Evolutionary conservation across 1,284 basidiomycete genomes (phyloP), one percentile per base, ranked within the genome.

Genomic region (Puccinia coronata): DNA sequence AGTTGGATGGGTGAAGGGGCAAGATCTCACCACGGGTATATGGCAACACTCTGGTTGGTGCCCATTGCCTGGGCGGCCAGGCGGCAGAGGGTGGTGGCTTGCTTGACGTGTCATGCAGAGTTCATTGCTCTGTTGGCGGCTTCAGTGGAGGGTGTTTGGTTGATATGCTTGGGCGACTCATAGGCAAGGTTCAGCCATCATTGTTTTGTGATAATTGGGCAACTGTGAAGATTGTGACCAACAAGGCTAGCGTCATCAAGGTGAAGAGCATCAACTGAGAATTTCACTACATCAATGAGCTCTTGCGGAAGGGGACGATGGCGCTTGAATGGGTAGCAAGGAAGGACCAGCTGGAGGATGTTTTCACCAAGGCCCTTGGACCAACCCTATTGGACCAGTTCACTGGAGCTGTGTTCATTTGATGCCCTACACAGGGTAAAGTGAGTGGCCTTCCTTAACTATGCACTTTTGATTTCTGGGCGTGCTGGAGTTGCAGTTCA

Each of bases 321-420:
- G 3, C 6, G 4, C 41, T 73, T 16, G 14, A 16, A 2, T 73
- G 71, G 71, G 28, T 73, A 1, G 5, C 28, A 1, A 39, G 49
- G 12, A 20, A 55, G 18, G 47, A 51, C 11, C 71, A 73, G 47
- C 20, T 51, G 28, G 71, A 49, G 9, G 49, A 73, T 51, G n/a
- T 73, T 5, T 36, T 73, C 23, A 73, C 71, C 14, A 73, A 73
- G 47, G 36, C 71, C 2, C 18, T 71, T 3, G 69, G 69, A 20
- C 23, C 11, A 4, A 20, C 23, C 49, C 49, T 51, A 16, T 9
- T 51, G 49, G 49, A 20, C 11, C 8, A 51, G 11, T 51, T 51
- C 23, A 20, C 4, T 4, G 11, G 11, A 14, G 4, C 4, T 51
- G 18, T 51, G 12, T 51, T 9, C 12, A 20, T 51, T 16, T 16